Evolutionary conservation across 2,329 filamentous ascomycete genomes (phyloP), one percentile per base, ranked within the genome.

Genomic region (Dendryphion nanum): DNA sequence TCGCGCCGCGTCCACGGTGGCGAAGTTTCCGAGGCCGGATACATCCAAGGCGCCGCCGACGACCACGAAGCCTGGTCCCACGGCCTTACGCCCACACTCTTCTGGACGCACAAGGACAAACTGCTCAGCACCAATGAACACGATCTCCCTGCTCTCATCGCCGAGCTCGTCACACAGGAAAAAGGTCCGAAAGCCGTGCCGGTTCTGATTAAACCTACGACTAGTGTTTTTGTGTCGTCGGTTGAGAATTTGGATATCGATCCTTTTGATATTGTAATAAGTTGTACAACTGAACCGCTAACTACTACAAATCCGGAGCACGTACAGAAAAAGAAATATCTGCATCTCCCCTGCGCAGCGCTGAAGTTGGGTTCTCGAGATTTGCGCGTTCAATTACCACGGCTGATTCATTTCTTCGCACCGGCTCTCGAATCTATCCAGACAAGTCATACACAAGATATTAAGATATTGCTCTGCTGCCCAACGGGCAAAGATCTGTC

Each of bases 41-140:
- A 98, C 59, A 85, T 98, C 42, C 93, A 97, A 67, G 93, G 93
- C 35, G 91, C 91, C 1, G 93, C 86, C 2, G 93, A 98, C 64
- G 93, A 98, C 62, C 88, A 86, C 10, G 93, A 98, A 71, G 88
- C 87, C 51, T 98, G 93, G 93, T 85, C 89, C 1, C 71, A 78
- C 18, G 89, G 88, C 0, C 76, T 97, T 13, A 93, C 86, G 1
- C 81, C 91, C 0, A 62, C 71, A 0, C 47, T 91, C 0, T 98
- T 95, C 67, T 98, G 93, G 93, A 66, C 65, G 2, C 73, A 95
- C 51, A 71, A 70, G 29, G 70, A 78, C 0, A 26, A 58, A 5
- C 70, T 97, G 8, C 69, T 94, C 15, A 63, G 63, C 0, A 77
- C 83, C 0, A 56, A 76, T 0, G 90, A 96, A 55, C 75, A 79